These are phyloP conservation scores for Onygenales sp. DNA, from an alignment of 2,329 filamentous ascomycete genomes.

Conservation along the genomic window DNA sequence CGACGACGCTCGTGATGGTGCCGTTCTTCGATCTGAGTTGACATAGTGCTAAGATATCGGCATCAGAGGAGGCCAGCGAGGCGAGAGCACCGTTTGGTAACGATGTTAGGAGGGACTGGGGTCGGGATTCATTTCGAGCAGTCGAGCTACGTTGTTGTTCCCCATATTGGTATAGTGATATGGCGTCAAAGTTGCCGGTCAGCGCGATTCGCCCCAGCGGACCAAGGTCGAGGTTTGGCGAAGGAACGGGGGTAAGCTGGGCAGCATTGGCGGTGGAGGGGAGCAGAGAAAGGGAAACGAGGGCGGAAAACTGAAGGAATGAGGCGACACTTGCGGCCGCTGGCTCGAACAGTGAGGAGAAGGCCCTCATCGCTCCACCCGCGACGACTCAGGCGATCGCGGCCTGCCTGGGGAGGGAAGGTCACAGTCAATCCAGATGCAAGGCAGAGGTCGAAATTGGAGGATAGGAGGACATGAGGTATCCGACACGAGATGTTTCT, in stretches of 20 bases:
- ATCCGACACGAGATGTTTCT: not conserved
- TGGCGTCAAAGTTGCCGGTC: slow-evolving; percentile 79
- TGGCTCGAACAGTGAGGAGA: slow-evolving; percentile 36
- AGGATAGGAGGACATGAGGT: not conserved
- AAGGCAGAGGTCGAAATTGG: not conserved
- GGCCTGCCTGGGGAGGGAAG: not conserved
- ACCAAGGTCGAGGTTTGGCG: slow-evolving; percentile 55
- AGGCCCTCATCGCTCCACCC: slow-evolving; percentile 31
- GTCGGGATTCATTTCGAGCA: slow-evolving; percentile 33
- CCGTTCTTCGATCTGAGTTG: slow-evolving; percentile 60
- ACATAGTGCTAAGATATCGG: slow-evolving; percentile 82
- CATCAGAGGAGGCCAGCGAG: slow-evolving; percentile 66
- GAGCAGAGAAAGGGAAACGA: slow-evolving; percentile 9
- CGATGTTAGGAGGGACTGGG: slow-evolving; percentile 67
- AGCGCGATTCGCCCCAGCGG: slow-evolving; percentile 75
- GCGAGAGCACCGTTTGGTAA: slow-evolving; percentile 80
- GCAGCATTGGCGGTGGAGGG: slow-evolving; percentile 18
- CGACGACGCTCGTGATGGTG: slow-evolving; percentile 61
- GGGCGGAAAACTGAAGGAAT: slow-evolving; percentile 18
- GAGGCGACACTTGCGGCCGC: slow-evolving; percentile 31
- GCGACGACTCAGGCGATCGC: slow-evolving; percentile 25
- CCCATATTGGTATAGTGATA: slow-evolving; percentile 79
- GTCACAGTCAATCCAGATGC: not conserved
- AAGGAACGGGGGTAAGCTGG: slow-evolving; percentile 26
- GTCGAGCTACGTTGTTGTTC: slow-evolving; percentile 56